phyloP scores from a whole-genome alignment of 2,329 filamentous ascomycete genomes.

The Blastomyces gilchristii region DNA sequence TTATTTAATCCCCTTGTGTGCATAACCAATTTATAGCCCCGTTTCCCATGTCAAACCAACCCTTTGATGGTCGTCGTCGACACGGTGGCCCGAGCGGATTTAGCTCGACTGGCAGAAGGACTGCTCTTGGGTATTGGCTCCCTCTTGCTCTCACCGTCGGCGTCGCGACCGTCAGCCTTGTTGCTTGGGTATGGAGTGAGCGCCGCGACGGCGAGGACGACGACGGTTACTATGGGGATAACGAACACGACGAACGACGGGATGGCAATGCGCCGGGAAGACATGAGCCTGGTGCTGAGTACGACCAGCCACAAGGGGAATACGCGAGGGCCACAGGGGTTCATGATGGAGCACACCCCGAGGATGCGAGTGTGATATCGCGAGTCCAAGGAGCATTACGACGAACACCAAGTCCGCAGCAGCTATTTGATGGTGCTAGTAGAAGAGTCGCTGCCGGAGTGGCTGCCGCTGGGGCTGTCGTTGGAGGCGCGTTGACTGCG shows the following conservation, averaged over 20 bases:
- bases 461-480: constrained; percentile 68
- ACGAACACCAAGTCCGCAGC: constrained; percentile 75
- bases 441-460: constrained; percentile 72
- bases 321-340: constrained; percentile 28
- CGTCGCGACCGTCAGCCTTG: constrained; percentile 73
- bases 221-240: constrained; percentile 33
- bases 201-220: constrained; percentile 56
- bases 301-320: constrained; percentile 15
- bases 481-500: constrained; percentile 71
- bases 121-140: constrained; percentile 63
- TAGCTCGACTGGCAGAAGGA: constrained; percentile 33
- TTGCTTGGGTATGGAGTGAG: constrained; percentile 91
- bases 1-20: neutral
- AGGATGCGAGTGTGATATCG: constrained; percentile 55
- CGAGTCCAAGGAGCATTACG: constrained; percentile 72
- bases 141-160: constrained; percentile 79
- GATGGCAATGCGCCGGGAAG: constrained; percentile 20
- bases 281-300: constrained; percentile 21
- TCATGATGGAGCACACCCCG: constrained; percentile 28
- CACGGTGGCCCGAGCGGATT: constrained; percentile 32
- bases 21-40: constrained; percentile 16
- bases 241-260: constrained; percentile 13
- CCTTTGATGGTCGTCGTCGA: constrained; percentile 30
- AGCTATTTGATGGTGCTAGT: constrained; percentile 74
- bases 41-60: constrained; percentile 32